Base-by-base conservation (phyloP, 176 grass and related monocot genomes). In the Aegilops sharonensis region DNA sequence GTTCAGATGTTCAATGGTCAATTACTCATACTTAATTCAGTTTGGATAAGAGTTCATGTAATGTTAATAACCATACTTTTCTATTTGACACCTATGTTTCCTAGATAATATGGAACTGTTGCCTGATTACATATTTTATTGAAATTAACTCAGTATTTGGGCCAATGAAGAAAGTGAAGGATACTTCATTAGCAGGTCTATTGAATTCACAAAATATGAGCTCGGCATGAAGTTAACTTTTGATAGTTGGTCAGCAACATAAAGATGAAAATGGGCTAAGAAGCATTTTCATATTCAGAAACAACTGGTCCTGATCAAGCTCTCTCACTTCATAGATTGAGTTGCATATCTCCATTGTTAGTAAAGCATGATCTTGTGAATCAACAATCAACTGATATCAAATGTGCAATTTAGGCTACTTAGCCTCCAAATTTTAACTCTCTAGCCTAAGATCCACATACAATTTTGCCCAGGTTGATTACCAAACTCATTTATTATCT, bases 11-110 rank as follows among this genome's bases (percentile, higher is more conserved):
- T 72, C 8, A 78, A 64, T 34, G 64, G 7, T 10, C 39, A 61
- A 40, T 48, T 69, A 77, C 23, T 56, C 17, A 67, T 34, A 89
- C 1, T 86, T 57, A 80, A 80, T 4, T 45, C 60, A 81, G 24
- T 25, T 5, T 69, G 63, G 2, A 86, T 77, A 5, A 82, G 8
- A 56, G 29, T 3, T 61, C 2, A 52, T 39, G 34, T n/a, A 78
- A 90, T 15, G 31, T 27, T 62, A 63, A 71, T 74, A 81, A 24
- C 17, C 52, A 78, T 72, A 18, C 62, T 25, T 13, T 25, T 13
- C 39, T 69, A 84, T 9, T 48, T 76, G 17, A 76, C 48, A 77
- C 65, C 56, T 42, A 18, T 54, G 40, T 13, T 35, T 62, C 11
- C 18, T 72, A 68, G 21, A 72, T 72, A 10, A 24, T 37, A 48